phyloP scores from a whole-genome alignment of 768 basidiomycete species.

The Multifurca ochricompacta region DNA sequence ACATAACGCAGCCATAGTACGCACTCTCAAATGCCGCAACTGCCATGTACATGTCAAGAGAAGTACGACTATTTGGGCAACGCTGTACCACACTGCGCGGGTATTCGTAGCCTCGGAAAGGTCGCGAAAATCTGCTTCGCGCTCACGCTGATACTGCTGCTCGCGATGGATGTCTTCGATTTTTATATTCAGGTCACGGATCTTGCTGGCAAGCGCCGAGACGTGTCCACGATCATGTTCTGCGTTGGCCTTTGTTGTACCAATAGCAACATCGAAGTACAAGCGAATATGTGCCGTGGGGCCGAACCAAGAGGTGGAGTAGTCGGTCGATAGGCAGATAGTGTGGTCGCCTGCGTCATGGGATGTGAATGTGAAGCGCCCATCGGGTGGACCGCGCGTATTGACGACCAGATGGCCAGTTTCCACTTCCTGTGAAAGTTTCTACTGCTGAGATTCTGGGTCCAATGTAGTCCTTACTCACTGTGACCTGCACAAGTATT shows the following conservation, averaged over 20 bases:
- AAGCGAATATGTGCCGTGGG: constrained; percentile 82
- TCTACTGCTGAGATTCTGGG: too few species aligned
- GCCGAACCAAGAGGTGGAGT: constrained; percentile 67
- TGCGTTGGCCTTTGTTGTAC: constrained; percentile 76
- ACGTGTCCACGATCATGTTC: constrained; percentile 85
- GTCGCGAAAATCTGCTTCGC: constrained; percentile 84
- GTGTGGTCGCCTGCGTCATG: constrained; percentile 96
- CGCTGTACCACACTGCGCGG: constrained; percentile 91
- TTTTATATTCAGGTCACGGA: constrained; percentile 90
- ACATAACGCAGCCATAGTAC: constrained; percentile 21
- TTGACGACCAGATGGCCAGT: constrained; percentile 75
- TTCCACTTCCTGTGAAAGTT: constrained; percentile 65
- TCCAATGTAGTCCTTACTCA: constrained; percentile 34
- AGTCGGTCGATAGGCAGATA: constrained; percentile 92
- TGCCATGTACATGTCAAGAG: constrained; percentile 90
- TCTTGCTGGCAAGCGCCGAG: constrained; percentile 68
- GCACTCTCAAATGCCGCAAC: constrained; percentile 80
- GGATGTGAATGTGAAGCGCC: constrained; percentile 95
- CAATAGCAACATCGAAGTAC: constrained; percentile 91
- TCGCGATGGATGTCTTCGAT: constrained; percentile 89
- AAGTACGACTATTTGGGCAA: constrained; percentile 80
- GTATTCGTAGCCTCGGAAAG: constrained; percentile 86
- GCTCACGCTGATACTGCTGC: constrained; percentile 96
- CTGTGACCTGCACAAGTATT: constrained; percentile 86
- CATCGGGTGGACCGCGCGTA: constrained; percentile 84